These are phyloP conservation scores for Cladophialophora exuberans DNA, from an alignment of 2,329 filamentous ascomycete genomes.

Conservation along the genomic window DNA sequence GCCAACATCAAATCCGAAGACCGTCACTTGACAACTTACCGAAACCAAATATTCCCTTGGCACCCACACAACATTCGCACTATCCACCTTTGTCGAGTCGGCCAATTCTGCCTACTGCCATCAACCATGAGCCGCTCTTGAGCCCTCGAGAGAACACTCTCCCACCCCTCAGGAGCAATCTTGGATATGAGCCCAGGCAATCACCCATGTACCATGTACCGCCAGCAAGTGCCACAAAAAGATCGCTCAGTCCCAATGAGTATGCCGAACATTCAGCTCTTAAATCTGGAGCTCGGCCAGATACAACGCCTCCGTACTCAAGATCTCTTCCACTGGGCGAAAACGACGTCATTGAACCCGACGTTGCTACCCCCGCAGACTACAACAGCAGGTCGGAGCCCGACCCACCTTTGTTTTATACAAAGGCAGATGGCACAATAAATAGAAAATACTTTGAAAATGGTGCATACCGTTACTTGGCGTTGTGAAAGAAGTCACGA, in stretches of 20 bases:
- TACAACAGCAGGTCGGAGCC: conserved; percentile 11
- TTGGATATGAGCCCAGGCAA: not conserved
- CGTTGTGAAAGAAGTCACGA: no score
- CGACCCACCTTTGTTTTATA: not conserved
- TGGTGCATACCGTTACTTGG: no score
- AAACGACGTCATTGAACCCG: conserved; percentile 22
- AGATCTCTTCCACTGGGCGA: not conserved
- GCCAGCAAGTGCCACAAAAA: conserved; percentile 16
- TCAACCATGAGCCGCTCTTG: no score
- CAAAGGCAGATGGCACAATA: conserved; percentile 12
- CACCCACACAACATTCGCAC: conserved; percentile 3
- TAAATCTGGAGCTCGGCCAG: conserved; percentile 27
- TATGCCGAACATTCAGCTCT: conserved; percentile 10
- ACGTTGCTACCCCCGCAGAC: conserved; percentile 5
- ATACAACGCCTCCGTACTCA: not conserved
- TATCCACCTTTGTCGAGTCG: not conserved
- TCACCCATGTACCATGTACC: conserved; percentile 17
- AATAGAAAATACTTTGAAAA: not conserved
- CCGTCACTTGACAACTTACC: conserved; percentile 4
- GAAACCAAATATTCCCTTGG: conserved; percentile 2
- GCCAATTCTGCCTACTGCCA: no score
- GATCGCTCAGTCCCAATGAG: conserved; percentile 16
- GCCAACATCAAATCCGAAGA: not conserved
- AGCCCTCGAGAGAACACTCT: conserved; percentile 12
- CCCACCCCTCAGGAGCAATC: conserved; percentile 1